phyloP scores from a whole-genome alignment of 345 rosid species.

The Boechera divaricarpa region DNA sequence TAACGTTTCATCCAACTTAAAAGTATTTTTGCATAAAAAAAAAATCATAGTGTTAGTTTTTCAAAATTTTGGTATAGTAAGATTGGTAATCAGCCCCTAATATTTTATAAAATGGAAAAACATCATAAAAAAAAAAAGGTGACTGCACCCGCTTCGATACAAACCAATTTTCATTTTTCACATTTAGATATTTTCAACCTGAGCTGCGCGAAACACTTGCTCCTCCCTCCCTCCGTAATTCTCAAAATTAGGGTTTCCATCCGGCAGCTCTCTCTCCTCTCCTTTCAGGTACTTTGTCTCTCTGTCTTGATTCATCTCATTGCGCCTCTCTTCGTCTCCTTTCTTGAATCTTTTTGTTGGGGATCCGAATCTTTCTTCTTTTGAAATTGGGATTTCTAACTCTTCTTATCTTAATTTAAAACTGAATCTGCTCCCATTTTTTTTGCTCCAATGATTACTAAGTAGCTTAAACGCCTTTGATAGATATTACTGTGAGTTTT shows the following conservation, averaged over 20 bases:
- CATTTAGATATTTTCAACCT: slow-evolving; percentile 3
- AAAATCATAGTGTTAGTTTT: no score
- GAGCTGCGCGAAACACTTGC: slow-evolving; percentile 28
- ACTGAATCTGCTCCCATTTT: neutral
- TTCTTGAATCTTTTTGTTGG: neutral
- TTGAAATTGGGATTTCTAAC: slow-evolving; percentile 14
- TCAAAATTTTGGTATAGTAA: no score
- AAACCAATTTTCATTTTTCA: neutral
- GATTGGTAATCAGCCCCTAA: no score
- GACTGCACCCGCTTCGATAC: neutral
- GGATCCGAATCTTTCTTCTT: slow-evolving; percentile 4
- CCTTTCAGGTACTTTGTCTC: slow-evolving; percentile 36
- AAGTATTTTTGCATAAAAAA: no score
- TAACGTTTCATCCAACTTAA: no score
- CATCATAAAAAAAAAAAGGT: no score
- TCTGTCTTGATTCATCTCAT: slow-evolving; percentile 21
- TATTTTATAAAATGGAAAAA: no score
- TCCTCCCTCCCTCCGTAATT: slow-evolving; percentile 14
- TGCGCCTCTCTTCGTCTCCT: slow-evolving; percentile 17
- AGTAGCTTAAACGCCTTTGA: neutral
- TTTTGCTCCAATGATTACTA: neutral
- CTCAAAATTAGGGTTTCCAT: slow-evolving; percentile 43
- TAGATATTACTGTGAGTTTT: neutral
- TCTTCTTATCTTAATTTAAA: neutral
- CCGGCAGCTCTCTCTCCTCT: slow-evolving; percentile 20